Conservation (phyloP, 306 rosid species). For the Sphenostylis stenocarpa region DNA sequence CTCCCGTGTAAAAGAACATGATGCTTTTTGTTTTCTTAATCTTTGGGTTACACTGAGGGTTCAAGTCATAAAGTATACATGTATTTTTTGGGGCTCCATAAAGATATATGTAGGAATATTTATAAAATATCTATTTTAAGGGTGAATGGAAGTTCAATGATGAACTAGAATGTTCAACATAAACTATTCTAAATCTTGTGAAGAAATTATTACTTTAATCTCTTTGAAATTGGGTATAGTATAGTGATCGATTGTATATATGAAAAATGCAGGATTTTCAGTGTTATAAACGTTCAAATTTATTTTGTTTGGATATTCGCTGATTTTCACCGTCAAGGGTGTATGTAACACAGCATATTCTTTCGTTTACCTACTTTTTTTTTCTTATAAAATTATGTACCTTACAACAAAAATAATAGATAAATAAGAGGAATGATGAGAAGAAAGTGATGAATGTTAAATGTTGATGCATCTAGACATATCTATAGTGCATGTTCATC, state of each 20-base stretch:
- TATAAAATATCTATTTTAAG: not conserved
- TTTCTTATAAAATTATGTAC: not conserved
- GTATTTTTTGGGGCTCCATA: constrained; percentile 9
- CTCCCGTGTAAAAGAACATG: not conserved
- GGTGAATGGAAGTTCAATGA: not conserved
- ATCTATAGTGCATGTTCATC: not conserved
- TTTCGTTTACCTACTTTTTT: not conserved
- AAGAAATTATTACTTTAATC: no score
- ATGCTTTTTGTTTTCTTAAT: not conserved
- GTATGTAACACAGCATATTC: not conserved
- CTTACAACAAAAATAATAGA: not conserved
- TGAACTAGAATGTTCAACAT: no score
- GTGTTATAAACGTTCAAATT: not conserved
- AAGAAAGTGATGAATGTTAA: not conserved
- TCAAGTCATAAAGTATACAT: not conserved
- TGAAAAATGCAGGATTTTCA: not conserved
- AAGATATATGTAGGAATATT: constrained; percentile 8
- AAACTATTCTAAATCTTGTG: no score
- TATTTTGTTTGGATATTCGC: not conserved
- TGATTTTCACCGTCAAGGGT: no score
- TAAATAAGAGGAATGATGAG: not conserved
- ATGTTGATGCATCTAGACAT: not conserved
- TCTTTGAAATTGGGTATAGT: no score
- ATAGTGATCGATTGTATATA: no score
- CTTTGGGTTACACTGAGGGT: not conserved